A percentile compares a stretch with the other conserved stretches of the same genome.
These are phyloP conservation scores for Debaryomyces hansenii DNA, from an alignment of 805 yeast species.

Conservation along the genomic window DNA sequence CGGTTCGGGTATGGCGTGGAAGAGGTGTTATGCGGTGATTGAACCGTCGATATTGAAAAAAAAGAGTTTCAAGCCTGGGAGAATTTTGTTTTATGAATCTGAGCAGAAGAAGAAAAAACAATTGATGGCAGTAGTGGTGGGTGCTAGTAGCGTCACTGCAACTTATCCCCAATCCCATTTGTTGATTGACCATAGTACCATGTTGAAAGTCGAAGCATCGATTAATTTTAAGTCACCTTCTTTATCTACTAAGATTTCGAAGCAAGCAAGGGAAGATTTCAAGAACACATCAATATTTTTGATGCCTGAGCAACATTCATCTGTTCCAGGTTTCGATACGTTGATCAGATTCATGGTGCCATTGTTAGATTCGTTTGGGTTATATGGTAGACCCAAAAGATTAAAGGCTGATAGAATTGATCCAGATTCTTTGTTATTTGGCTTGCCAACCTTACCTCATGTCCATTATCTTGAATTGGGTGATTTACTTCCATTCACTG, in stretches of 20 bases:
- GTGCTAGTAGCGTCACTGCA: conserved; percentile 76
- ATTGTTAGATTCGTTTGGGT: conserved; percentile 42
- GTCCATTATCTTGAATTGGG: conserved; percentile 41
- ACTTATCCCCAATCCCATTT: conserved; percentile 86
- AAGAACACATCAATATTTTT: conserved; percentile 43
- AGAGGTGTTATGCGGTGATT: conserved; percentile 86
- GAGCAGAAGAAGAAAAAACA: conserved; percentile 70
- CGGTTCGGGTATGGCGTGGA: conserved; percentile 98
- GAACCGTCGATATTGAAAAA: conserved; percentile 61
- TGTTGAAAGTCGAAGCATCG: conserved; percentile 85
- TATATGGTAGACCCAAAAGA: conserved; percentile 46
- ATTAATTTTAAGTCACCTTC: conserved; percentile 55
- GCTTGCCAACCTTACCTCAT: conserved; percentile 45
- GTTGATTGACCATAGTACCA: conserved; percentile 82
- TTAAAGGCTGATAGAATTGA: conserved; percentile 44
- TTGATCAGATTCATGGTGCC: conserved; percentile 44
- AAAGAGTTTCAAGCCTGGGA: conserved; percentile 56
- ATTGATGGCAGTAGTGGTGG: conserved; percentile 76
- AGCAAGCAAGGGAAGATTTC: conserved; percentile 30
- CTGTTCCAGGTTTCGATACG: conserved; percentile 52
- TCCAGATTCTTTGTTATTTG: conserved; percentile 41
- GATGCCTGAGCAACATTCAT: conserved; percentile 45
- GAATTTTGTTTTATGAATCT: conserved; percentile 76
- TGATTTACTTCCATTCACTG: conserved; percentile 26
- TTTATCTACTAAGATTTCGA: conserved; percentile 31